Conservation (phyloP, 2,329 filamentous ascomycete species). For the Aureobasidium namibiae region DNA sequence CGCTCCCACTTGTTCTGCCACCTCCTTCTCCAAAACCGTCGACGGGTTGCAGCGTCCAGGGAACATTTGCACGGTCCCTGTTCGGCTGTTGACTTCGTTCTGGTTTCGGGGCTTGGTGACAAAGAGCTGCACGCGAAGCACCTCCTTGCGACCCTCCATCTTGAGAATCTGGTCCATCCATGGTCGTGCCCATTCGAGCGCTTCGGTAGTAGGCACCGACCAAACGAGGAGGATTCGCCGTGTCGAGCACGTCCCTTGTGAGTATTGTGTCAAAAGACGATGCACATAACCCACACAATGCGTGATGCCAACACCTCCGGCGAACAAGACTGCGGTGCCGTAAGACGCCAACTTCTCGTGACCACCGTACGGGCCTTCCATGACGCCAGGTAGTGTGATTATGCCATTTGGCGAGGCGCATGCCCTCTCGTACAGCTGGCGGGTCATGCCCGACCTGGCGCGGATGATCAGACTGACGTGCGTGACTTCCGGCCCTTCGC, state of each 20-base stretch:
- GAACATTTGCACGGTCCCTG: constrained; percentile 53
- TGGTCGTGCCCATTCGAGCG: constrained; percentile 53
- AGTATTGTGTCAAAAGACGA: constrained; percentile 60
- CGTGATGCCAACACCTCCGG: constrained; percentile 72
- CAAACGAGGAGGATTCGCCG: constrained; percentile 67
- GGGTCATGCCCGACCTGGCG: constrained; percentile 65
- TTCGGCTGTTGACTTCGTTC: constrained; percentile 48
- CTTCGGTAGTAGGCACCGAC: constrained; percentile 66
- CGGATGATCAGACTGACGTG: constrained; percentile 64
- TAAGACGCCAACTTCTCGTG: constrained; percentile 65
- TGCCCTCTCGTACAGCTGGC: constrained; percentile 60
- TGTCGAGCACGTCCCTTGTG: constrained; percentile 60
- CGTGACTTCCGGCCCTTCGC: constrained; percentile 24
- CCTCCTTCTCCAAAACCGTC: constrained; percentile 49
- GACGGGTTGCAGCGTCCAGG: constrained; percentile 49
- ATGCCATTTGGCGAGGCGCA: constrained; percentile 51
- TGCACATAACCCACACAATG: constrained; percentile 70
- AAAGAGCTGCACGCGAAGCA: constrained; percentile 54
- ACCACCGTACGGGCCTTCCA: constrained; percentile 70
- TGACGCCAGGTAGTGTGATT: constrained; percentile 56
- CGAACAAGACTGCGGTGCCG: constrained; percentile 70
- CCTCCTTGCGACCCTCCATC: constrained; percentile 50
- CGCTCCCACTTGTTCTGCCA: constrained; percentile 48
- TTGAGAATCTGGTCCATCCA: constrained; percentile 60
- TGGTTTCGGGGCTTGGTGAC: constrained; percentile 51